Conservation (phyloP, 1,139 yeast genomes). For the Kodamaea fungicola region DNA sequence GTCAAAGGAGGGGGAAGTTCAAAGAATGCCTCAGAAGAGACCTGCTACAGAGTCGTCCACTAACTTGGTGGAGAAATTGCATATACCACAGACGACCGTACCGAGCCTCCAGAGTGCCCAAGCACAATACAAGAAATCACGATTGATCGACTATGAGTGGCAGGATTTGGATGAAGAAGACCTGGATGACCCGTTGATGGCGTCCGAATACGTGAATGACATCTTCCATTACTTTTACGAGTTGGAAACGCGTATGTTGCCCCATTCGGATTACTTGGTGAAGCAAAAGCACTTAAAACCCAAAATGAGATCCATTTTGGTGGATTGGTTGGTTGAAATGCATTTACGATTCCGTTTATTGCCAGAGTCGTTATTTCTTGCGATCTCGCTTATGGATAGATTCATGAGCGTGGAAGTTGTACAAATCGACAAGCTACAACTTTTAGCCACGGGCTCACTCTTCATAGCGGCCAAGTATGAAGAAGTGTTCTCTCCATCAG, state of each 20-base stretch:
- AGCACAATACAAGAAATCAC: conserved; percentile 26
- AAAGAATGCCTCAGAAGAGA: conserved; percentile 53
- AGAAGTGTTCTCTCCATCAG: conserved; percentile 89
- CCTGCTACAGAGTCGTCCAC: conserved; percentile 56
- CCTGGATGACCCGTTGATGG: conserved; percentile 90
- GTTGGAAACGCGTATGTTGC: conserved; percentile 72
- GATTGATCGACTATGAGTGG: conserved; percentile 60
- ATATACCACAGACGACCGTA: conserved; percentile 6
- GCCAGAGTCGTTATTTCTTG: conserved; percentile 87
- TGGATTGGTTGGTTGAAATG: conserved; percentile 94
- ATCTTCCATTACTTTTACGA: conserved; percentile 78
- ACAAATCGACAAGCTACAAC: conserved; percentile 79
- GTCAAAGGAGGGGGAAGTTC: conserved; percentile 18
- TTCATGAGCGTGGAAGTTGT: conserved; percentile 80
- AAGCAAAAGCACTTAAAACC: conserved; percentile 78
- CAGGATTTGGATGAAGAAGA: conserved; percentile 93
- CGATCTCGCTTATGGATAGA: conserved; percentile 88
- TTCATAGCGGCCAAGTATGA: conserved; percentile 95
- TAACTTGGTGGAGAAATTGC: conserved; percentile 44
- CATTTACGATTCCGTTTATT: conserved; percentile 81
- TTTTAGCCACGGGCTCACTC: conserved; percentile 85
- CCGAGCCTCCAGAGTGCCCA: conserved; percentile 13
- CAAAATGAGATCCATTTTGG: conserved; percentile 82
- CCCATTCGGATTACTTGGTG: conserved; percentile 69
- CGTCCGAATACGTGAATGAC: conserved; percentile 85